These are phyloP conservation scores for Penicillium alfredii DNA, from an alignment of 495 filamentous ascomycete species.

Conservation along the genomic window DNA sequence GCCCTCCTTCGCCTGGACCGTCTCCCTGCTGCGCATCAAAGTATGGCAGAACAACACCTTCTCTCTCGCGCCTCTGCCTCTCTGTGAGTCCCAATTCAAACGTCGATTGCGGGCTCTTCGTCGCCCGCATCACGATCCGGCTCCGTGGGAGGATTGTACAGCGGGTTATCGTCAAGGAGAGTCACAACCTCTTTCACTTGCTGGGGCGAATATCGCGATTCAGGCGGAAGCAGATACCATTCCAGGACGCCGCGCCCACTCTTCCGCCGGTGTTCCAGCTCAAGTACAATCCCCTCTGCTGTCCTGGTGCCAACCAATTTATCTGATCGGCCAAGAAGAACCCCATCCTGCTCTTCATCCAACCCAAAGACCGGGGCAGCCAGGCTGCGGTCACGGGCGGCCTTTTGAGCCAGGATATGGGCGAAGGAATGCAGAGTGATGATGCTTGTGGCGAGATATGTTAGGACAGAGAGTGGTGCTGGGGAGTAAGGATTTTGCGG, in stretches of 20 bases:
- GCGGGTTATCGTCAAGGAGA: constrained; percentile 72
- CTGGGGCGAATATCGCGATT: constrained; percentile 26
- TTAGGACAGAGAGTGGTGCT: constrained; percentile 52
- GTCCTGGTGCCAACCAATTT: constrained; percentile 41
- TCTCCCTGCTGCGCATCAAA: constrained; percentile 85
- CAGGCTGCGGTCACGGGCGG: constrained; percentile 62
- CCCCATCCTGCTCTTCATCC: constrained; percentile 65
- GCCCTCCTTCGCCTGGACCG: constrained; percentile 73
- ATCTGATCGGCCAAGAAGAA: constrained; percentile 52
- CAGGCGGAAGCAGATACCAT: constrained; percentile 62
- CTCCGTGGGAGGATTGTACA: constrained; percentile 50
- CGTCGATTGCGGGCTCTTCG: constrained; percentile 58
- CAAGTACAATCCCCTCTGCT: constrained; percentile 60
- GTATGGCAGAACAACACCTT: constrained; percentile 87
- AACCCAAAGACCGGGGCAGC: constrained; percentile 72
- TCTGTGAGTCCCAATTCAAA: constrained; percentile 88
- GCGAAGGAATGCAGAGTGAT: constrained; percentile 57
- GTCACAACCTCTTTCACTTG: constrained; percentile 49
- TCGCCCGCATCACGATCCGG: constrained; percentile 23
- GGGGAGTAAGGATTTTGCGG: constrained; percentile 58
- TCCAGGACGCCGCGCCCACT: constrained; percentile 73
- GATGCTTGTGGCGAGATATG: constrained; percentile 63
- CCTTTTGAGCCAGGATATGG: constrained; percentile 62
- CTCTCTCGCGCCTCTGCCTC: constrained; percentile 74
- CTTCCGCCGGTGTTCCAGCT: constrained; percentile 78